These are phyloP conservation scores for Chara braunii DNA, from an alignment of 139 green algal genomes.

Conservation along the genomic window DNA sequence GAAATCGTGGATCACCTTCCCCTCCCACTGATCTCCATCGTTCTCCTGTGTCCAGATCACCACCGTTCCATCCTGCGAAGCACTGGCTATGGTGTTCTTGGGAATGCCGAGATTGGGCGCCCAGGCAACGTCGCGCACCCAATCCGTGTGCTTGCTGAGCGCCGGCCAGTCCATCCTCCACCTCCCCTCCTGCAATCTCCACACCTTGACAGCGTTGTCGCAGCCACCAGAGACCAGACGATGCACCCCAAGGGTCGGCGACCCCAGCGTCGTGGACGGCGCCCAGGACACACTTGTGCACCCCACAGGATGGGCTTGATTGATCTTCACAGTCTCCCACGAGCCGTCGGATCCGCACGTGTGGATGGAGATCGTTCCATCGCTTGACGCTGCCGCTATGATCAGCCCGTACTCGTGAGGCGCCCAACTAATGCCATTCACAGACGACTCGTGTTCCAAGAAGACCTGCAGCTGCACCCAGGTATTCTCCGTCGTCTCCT, in stretches of 20 bases:
- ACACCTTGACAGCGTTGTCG: constrained; percentile 82
- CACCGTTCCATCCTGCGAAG: constrained; percentile 83
- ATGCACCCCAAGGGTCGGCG: constrained; percentile 52
- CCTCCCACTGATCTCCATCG: constrained; percentile 55
- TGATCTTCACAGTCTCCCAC: constrained; percentile 38
- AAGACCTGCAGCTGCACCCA: constrained; percentile 63
- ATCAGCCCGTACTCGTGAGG: constrained; percentile 83
- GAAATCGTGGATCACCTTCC: constrained; percentile 69
- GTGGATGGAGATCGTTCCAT: constrained; percentile 75
- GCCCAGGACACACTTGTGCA: constrained; percentile 81
- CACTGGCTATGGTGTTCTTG: constrained; percentile 77
- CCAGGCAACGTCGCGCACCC: constrained; percentile 90
- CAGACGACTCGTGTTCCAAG: constrained; percentile 58
- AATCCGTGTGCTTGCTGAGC: constrained; percentile 76
- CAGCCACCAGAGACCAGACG: constrained; percentile 72
- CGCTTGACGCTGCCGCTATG: constrained; percentile 80
- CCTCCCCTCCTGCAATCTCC: constrained; percentile 44
- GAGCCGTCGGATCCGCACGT: constrained; percentile 18
- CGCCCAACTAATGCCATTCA: constrained; percentile 89
- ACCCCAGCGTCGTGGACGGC: constrained; percentile 59
- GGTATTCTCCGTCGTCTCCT: constrained; percentile 60
- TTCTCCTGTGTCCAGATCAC: constrained; percentile 71
- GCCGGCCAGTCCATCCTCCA: constrained; percentile 52
- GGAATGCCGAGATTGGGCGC: constrained; percentile 80
- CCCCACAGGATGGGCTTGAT: constrained; percentile 69